Evolutionary conservation across 1,139 yeast genomes (phyloP).

Genomic region (Meyerozyma athensensis): DNA sequence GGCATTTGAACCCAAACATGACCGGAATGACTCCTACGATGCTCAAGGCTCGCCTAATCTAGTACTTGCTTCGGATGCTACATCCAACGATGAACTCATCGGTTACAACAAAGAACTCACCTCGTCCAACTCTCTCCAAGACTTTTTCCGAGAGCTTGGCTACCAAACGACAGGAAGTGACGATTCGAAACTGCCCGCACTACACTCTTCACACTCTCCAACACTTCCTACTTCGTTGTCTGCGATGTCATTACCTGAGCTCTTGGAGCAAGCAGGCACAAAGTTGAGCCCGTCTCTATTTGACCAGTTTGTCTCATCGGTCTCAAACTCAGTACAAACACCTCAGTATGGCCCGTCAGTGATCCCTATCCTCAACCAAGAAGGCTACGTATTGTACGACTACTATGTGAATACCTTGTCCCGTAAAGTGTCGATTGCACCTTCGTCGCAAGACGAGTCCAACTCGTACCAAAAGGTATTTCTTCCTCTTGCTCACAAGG

Average conservation of each 20-base stretch:
- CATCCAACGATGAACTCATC: background rate
- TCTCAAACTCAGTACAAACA: background rate
- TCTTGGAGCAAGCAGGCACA: slow-evolving; percentile 1
- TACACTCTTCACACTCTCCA: background rate
- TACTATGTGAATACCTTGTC: slow-evolving; percentile 63
- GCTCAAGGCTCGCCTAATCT: too few species aligned
- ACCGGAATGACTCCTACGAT: too few species aligned
- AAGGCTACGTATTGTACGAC: slow-evolving; percentile 44
- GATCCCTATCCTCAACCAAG: background rate
- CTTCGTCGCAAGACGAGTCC: slow-evolving; percentile 46
- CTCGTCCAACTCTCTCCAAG: background rate
- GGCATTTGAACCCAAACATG: background rate
- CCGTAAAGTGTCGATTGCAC: slow-evolving; percentile 58
- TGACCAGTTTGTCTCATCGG: slow-evolving; percentile 2
- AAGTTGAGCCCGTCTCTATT: background rate
- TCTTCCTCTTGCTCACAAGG: slow-evolving; percentile 69
- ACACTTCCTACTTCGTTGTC: background rate
- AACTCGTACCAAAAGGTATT: slow-evolving; percentile 72
- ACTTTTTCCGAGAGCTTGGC: background rate
- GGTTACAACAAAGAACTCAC: background rate
- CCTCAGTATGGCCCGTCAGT: background rate
- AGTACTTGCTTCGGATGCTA: too few species aligned
- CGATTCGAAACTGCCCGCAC: background rate
- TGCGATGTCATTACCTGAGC: background rate
- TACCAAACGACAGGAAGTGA: background rate